phyloP scores from a whole-genome alignment of 2,329 filamentous ascomycete genomes.

The Colletotrichum nymphaeae region DNA sequence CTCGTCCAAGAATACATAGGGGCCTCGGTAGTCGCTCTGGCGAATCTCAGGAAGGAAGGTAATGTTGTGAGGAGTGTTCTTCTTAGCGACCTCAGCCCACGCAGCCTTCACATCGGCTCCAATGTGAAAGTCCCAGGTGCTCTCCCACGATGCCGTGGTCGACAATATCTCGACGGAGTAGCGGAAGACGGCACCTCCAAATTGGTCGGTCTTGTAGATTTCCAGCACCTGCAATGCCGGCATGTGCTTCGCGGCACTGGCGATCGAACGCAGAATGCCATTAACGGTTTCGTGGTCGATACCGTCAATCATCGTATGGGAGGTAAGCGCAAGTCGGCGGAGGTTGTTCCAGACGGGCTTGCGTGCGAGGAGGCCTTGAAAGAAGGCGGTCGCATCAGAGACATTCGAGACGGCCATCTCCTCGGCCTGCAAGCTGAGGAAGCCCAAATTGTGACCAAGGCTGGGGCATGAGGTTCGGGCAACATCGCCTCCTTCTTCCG shows the following conservation, averaged over 20 bases:
- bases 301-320: slow-evolving; percentile 36
- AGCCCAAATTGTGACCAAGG: slow-evolving; percentile 32
- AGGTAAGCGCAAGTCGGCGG: slow-evolving; percentile 41
- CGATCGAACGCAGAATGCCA: slow-evolving; percentile 38
- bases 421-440: slow-evolving; percentile 34
- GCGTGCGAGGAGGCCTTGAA: slow-evolving; percentile 38
- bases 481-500: slow-evolving; percentile 6
- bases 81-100: slow-evolving; percentile 15
- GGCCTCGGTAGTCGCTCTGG: slow-evolving; percentile 31
- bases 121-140: slow-evolving; percentile 29
- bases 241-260: slow-evolving; percentile 41
- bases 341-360: slow-evolving; percentile 39
- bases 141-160: slow-evolving; percentile 26
- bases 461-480: slow-evolving; percentile 31
- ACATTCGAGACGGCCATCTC: slow-evolving; percentile 37
- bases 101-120: slow-evolving; percentile 11
- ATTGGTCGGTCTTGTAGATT: slow-evolving; percentile 41
- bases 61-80: slow-evolving; percentile 21
- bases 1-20: slow-evolving; percentile 34
- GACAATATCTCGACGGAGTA: slow-evolving; percentile 36
- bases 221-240: slow-evolving; percentile 41
- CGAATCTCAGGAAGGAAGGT: slow-evolving; percentile 25
- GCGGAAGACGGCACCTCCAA: slow-evolving; percentile 41
- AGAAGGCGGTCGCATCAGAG: slow-evolving; percentile 35
- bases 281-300: slow-evolving; percentile 38